Evolutionary conservation across 257 asterid genomes (phyloP), one percentile per base, ranked within the genome.

Genomic region (Euphrasia confusa): DNA sequence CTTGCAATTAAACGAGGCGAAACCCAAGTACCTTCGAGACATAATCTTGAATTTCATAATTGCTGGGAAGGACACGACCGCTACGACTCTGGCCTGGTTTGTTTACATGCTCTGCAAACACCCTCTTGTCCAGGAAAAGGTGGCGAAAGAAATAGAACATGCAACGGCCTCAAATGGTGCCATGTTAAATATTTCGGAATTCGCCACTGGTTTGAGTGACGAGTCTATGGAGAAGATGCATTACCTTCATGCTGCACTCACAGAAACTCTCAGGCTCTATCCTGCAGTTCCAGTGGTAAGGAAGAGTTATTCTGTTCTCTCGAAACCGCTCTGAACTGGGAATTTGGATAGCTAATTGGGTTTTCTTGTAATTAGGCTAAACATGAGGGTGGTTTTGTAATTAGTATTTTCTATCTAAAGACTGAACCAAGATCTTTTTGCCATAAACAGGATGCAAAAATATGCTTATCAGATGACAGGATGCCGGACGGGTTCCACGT

Each of bases 201-300:
- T 76, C 55, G 78, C 77, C 2, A 54, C 78, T 44, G 59, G 49
- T 69, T 13, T 78, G 71, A 69, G 69, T 57, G 86, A 78, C 50
- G 84, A 61, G 65, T 71, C 78, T n/a, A 55, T 80, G 39, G 88
- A 81, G 58, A 81, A 71, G 66, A 80, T 80, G 87, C 84, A 83
- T 54, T 83, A 76, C 42, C 84, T 83, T 59, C 87, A 84, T 55
- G 83, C 88, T 24, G 72, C 82, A 27, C 47, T 81, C 59, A 79
- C 84, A 0, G 91, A 81, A 72, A 84, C 91, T 15, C 78, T 84
- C 49, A 71, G 91, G 68, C 88, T 84, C 35, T 79, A 77, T 69
- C 91, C 88, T 68, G 80, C 82, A 7, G 85, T 84, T 63, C 88
- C 91, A 10, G 88, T 81, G 85, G 91, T 84, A 81, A 75, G 58